Evolutionary conservation across 1,284 basidiomycete species (phyloP).

Genomic region (Puccinia horiana): DNA sequence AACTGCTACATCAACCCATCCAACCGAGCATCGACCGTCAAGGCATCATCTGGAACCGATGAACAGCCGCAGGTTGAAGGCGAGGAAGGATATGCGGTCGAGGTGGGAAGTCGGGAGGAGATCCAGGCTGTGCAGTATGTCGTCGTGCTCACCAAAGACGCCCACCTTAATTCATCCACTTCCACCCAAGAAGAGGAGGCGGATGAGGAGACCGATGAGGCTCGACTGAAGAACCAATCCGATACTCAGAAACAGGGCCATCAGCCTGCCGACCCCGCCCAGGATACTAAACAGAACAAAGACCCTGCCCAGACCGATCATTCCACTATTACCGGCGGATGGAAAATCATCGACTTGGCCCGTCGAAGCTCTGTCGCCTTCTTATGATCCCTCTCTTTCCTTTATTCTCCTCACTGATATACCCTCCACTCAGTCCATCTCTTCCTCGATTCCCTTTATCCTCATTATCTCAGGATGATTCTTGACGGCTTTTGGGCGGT

Average conservation of each 20-base stretch:
- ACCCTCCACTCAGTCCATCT: constrained; percentile 13
- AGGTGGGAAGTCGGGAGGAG: constrained; percentile 80
- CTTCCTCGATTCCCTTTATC: background rate
- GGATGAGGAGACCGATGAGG: constrained; percentile 63
- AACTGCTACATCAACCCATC: constrained; percentile 80
- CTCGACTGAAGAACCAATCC: constrained; percentile 56
- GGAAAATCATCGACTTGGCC: constrained; percentile 91
- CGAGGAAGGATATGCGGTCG: constrained; percentile 64
- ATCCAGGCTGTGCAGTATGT: constrained; percentile 93
- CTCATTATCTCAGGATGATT: background rate
- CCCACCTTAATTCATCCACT: constrained; percentile 56
- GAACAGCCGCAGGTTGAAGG: background rate
- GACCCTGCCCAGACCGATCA: constrained; percentile 45
- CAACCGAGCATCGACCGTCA: background rate
- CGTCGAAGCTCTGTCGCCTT: constrained; percentile 40
- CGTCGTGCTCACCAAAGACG: constrained; percentile 82
- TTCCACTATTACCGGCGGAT: constrained; percentile 85
- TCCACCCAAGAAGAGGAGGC: background rate
- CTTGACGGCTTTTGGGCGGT: too few species aligned
- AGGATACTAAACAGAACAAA: background rate
- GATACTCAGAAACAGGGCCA: too few species aligned
- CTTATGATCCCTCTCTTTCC: constrained; percentile 12
- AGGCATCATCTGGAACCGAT: constrained; percentile 65
- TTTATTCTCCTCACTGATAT: background rate
- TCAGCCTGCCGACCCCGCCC: background rate